A percentile compares a stretch with the other conserved stretches of the same genome.
Conservation (phyloP, 306 rosid genomes). For the Lagenaria siceraria region DNA sequence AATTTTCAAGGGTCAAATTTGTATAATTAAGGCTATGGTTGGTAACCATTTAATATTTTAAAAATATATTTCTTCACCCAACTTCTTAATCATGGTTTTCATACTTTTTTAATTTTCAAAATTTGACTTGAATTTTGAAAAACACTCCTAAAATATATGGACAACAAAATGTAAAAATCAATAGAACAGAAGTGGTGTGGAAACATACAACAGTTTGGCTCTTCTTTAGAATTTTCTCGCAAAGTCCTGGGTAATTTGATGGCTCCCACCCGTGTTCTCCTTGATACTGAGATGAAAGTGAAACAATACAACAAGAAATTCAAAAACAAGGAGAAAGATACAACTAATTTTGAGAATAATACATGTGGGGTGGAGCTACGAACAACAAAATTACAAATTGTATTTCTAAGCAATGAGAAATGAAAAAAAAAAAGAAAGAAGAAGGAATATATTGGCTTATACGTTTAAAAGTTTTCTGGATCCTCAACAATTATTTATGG, state of each 20-base stretch:
- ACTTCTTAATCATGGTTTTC: too few relatives aligned
- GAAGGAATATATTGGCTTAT: background rate
- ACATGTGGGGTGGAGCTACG: background rate
- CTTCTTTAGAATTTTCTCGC: conserved; percentile 70
- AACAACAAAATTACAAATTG: background rate
- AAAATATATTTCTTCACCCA: too few relatives aligned
- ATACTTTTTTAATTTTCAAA: too few relatives aligned
- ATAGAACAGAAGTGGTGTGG: background rate
- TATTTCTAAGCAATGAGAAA: background rate
- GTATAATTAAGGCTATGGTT: background rate
- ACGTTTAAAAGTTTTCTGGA: background rate
- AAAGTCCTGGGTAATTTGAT: conserved; percentile 76
- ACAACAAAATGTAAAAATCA: too few relatives aligned
- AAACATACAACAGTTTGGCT: conserved; percentile 91
- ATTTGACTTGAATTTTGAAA: too few relatives aligned
- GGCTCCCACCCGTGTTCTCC: conserved; percentile 94
- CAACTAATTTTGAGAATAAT: background rate
- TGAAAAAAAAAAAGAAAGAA: background rate
- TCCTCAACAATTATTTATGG: background rate
- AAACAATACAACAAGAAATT: background rate
- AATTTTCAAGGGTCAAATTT: background rate
- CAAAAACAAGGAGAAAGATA: background rate
- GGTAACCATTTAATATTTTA: too few relatives aligned
- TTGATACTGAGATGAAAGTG: conserved; percentile 60
- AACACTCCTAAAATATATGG: too few relatives aligned